Percentiles rank a stretch among this genome's conserved stretches.
These are phyloP conservation scores for Wickerhamomyces tratensis DNA, from an alignment of 805 yeast species.

Conservation along the genomic window DNA sequence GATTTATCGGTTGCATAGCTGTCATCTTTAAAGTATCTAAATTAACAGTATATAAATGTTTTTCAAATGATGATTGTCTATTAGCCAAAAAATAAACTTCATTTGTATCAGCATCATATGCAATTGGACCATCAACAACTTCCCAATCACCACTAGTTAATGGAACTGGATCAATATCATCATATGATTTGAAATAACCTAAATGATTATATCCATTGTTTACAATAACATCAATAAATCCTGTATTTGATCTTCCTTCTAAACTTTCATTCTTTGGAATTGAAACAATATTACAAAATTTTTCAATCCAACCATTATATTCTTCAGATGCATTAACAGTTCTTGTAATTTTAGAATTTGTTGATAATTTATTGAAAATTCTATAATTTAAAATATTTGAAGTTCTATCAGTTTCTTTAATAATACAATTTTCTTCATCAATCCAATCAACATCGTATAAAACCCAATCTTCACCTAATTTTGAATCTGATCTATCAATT, in stretches of 20 bases:
- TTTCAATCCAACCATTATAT: constrained; percentile 55
- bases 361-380: constrained; percentile 24
- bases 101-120: constrained; percentile 36
- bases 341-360: constrained; percentile 29
- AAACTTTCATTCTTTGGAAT: constrained; percentile 25
- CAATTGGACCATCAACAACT: constrained; percentile 35
- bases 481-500: constrained; percentile 17
- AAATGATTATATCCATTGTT: constrained; percentile 50
- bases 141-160: constrained; percentile 43
- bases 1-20: constrained; percentile 21
- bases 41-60: constrained; percentile 46
- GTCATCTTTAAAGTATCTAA: constrained; percentile 20
- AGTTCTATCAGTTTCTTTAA: constrained; percentile 54
- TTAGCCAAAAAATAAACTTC: constrained; percentile 50
- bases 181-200: constrained; percentile 43
- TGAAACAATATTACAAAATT: constrained; percentile 27
- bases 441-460: constrained; percentile 60
- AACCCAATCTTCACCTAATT: constrained; percentile 36
- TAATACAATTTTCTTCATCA: constrained; percentile 33
- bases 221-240: constrained; percentile 57
- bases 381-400: constrained; percentile 47
- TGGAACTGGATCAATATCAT: constrained; percentile 28
- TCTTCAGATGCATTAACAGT: constrained; percentile 28
- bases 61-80: constrained; percentile 35
- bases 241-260: constrained; percentile 25